A percentile compares a stretch with the other conserved stretches of the same genome.
These are phyloP conservation scores for Hypholoma fasciculare DNA, from an alignment of 768 basidiomycete genomes.

Conservation along the genomic window DNA sequence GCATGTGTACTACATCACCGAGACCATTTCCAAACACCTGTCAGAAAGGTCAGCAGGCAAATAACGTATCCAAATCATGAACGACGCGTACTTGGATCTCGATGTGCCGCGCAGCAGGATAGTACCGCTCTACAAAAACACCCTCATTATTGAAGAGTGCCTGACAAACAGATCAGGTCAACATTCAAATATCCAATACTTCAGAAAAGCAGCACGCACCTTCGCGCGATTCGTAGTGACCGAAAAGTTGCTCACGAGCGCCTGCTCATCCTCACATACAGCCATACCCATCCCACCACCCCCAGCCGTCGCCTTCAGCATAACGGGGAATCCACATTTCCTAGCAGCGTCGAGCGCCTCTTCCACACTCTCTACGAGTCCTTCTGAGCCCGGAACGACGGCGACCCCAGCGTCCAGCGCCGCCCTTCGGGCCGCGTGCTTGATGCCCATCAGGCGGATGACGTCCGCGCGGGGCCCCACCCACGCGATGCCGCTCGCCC, in stretches of 20 bases:
- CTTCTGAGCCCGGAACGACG: conserved; percentile 58
- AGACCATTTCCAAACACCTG: conserved; percentile 71
- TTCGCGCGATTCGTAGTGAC: conserved; percentile 40
- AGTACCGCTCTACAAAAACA: conserved; percentile 62
- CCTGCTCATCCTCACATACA: conserved; percentile 44
- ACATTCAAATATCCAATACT: background rate
- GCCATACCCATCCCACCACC: conserved; percentile 72
- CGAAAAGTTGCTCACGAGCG: conserved; percentile 36
- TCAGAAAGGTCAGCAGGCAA: background rate
- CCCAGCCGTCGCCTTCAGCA: conserved; percentile 68
- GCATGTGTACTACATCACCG: conserved; percentile 60
- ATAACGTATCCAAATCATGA: background rate
- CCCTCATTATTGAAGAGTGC: conserved; percentile 48
- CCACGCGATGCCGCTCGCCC: conserved; percentile 52
- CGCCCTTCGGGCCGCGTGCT: conserved; percentile 54
- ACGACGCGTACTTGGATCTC: conserved; percentile 55
- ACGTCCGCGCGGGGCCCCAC: conserved; percentile 53
- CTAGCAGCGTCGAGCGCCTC: conserved; percentile 41
- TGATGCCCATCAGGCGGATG: conserved; percentile 58
- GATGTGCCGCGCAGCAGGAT: conserved; percentile 56
- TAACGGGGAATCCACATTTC: conserved; percentile 56
- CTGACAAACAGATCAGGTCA: conserved; percentile 21
- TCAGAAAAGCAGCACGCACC: conserved; percentile 28
- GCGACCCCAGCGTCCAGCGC: conserved; percentile 49
- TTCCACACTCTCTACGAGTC: conserved; percentile 39